A percentile compares a stretch with the other conserved stretches of the same genome.
These are phyloP conservation scores for Penicillium brasilianum DNA, from an alignment of 2,329 filamentous ascomycete genomes.

Conservation along the genomic window DNA sequence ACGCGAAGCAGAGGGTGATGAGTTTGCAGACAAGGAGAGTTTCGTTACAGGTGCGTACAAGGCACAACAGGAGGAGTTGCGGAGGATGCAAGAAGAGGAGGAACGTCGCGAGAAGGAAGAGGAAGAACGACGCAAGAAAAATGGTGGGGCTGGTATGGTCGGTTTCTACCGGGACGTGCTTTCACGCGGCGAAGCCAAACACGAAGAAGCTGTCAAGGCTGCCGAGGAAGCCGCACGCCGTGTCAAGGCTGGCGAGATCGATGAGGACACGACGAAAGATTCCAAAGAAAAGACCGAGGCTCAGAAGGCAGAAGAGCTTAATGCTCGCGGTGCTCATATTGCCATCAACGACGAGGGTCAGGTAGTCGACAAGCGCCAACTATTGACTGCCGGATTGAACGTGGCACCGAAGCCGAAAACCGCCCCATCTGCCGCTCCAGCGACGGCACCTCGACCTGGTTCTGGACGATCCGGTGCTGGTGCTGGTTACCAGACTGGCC, in stretches of 20 bases:
- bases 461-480: constrained; percentile 28
- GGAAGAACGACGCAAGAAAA: constrained; percentile 54
- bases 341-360: constrained; percentile 68
- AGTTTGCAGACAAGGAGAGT: constrained; percentile 69
- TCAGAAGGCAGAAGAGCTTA: constrained; percentile 62
- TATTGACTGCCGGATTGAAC: constrained; percentile 66
- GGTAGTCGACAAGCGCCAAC: constrained; percentile 67
- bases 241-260: constrained; percentile 43
- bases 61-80: constrained; percentile 65
- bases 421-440: constrained; percentile 24
- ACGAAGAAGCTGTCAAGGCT: constrained; percentile 62
- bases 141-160: constrained; percentile 59
- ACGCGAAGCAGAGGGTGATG: constrained; percentile 68
- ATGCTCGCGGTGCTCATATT: constrained; percentile 57
- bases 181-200: constrained; percentile 61
- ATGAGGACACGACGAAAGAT: constrained; percentile 34
- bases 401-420: constrained; percentile 60
- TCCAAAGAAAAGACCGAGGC: constrained; percentile 53
- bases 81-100: constrained; percentile 63
- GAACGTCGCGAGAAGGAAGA: constrained; percentile 59
- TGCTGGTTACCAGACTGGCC: constrained; percentile 43
- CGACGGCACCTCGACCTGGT: constrained; percentile 26
- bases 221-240: constrained; percentile 51
- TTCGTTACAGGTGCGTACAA: constrained; percentile 71
- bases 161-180: constrained; percentile 66